phyloP scores from a whole-genome alignment of 1,139 yeast species.

The Eremothecium cymbalariae region DNA sequence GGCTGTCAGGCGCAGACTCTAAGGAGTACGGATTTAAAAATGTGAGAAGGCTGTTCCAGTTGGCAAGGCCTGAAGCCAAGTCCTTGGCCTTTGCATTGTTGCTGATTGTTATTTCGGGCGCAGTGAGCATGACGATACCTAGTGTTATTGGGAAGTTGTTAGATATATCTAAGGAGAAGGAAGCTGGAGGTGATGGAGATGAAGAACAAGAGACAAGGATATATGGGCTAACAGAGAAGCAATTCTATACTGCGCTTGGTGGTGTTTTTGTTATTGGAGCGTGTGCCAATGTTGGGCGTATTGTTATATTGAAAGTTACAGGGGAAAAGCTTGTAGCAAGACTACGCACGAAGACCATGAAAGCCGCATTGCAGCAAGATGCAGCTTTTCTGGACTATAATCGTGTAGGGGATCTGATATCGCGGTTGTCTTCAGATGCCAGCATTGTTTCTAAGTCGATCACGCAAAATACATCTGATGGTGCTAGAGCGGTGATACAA shows the following conservation, averaged over 20 bases:
- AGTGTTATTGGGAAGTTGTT: constrained; percentile 71
- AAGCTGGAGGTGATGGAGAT: constrained; percentile 10
- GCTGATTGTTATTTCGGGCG: constrained; percentile 52
- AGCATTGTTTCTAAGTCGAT: constrained; percentile 81
- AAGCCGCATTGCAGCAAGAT: constrained; percentile 75
- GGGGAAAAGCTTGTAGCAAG: constrained; percentile 88
- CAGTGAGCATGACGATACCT: constrained; percentile 70
- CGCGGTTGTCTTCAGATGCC: constrained; percentile 81
- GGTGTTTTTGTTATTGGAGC: constrained; percentile 66
- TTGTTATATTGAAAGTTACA: constrained; percentile 61
- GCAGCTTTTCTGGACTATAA: constrained; percentile 87
- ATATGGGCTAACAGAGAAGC: constrained; percentile 44
- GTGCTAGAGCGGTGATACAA: constrained; percentile 70
- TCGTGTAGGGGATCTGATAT: constrained; percentile 86
- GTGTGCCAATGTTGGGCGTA: constrained; percentile 69
- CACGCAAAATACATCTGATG: constrained; percentile 87
- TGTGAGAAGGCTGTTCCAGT: constrained; percentile 42
- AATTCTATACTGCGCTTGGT: constrained; percentile 44
- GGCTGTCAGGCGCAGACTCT: constrained; percentile 29
- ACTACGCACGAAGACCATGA: constrained; percentile 67
- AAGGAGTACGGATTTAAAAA: constrained; percentile 32
- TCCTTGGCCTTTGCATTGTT: constrained; percentile 51
- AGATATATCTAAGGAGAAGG: constrained; percentile 39
- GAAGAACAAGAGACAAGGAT: constrained; percentile 19
- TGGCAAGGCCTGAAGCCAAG: constrained; percentile 46